These are phyloP conservation scores for Orbilia quercus DNA, from an alignment of 2,329 filamentous ascomycete genomes.

Conservation along the genomic window DNA sequence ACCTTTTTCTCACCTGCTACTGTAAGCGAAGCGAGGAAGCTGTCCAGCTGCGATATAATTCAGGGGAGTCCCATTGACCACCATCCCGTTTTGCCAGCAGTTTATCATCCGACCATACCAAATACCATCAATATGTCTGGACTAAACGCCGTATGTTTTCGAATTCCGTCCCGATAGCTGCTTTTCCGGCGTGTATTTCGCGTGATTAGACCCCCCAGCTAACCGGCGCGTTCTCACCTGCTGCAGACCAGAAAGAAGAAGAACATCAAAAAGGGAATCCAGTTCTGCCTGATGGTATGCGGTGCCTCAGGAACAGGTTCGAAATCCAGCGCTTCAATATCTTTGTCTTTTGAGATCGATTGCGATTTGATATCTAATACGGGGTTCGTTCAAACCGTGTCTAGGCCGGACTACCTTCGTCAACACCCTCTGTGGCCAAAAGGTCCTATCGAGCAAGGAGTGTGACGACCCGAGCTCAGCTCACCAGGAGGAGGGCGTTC, in stretches of 20 bases:
- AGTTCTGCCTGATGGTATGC: conserved; percentile 99
- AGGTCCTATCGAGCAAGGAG: conserved; percentile 90
- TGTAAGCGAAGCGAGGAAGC: conserved; percentile 47
- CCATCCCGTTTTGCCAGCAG: conserved; percentile 22
- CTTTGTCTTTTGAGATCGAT: conserved; percentile 10
- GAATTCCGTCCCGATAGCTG: conserved; percentile 58
- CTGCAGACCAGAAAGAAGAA: conserved; percentile 99
- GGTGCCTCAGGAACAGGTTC: conserved; percentile 97
- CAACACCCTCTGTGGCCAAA: conserved; percentile 97
- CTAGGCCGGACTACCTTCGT: conserved; percentile 97
- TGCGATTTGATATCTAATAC: conserved; percentile 16
- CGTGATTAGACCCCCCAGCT: conserved; percentile 54
- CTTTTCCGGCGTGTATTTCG: conserved; percentile 59
- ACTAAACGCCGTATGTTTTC: conserved; percentile 59
- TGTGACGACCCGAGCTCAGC: conserved; percentile 88
- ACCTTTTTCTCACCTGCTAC: conserved; percentile 39
- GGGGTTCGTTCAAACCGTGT: conserved; percentile 56
- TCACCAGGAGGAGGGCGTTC: conserved; percentile 94
- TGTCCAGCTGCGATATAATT: conserved; percentile 39
- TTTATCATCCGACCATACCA: conserved; percentile 16
- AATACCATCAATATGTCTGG: conserved; percentile 55
- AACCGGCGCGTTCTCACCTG: conserved; percentile 60
- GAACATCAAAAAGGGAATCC: conserved; percentile 99
- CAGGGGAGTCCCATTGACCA: conserved; percentile 55
- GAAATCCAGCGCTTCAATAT: conserved; percentile 61